Base-by-base conservation (phyloP, 2,329 filamentous ascomycete genomes). In the Aspergillus texensis region DNA sequence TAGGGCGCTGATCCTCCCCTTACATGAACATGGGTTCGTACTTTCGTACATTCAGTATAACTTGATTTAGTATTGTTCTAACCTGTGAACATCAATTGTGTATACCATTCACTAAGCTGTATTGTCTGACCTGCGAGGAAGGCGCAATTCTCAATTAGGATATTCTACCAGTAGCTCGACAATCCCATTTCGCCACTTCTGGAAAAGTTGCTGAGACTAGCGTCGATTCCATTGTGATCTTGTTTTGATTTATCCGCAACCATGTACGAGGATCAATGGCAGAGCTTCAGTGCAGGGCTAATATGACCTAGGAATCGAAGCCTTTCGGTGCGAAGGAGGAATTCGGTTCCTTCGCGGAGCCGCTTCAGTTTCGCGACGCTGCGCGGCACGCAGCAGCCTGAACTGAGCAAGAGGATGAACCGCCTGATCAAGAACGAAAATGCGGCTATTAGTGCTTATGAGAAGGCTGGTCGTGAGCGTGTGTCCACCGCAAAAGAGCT, bases 371-470 rank as follows among this genome's bases (percentile, higher is more conserved):
- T 98, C 82, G 89, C 87, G 68, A 95, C 93, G 24, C 88, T 99
- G 61, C 92, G 94, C 58, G 93, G 93, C 61, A 88, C 89, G 56
- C 86, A 90, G 71, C 93, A 97, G 76, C 92, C 94, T 5, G 93
- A 97, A 78, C 87, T 97, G 32, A 93, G 92, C 72, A 93, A 92
- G 79, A 92, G 90, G 76, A 88, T 99, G 58, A 96, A 90, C 85
- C 91, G 90, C 71, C 86, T 99, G 65, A 97, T 98, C 84, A 99
- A 99, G 83, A 92, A 91, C 57, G 91, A 96, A 80, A 98, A 97
- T 83, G 89, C 91, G 75, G 89, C 94, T 41, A 93, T 98, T 72
- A 84, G 86, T 57, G 91, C 92, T 56, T 91, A 97, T 81, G 93
- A 97, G 81, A 82, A 88, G 8, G 95, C 94, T 8, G 92, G 89